Base-by-base conservation (phyloP, 306 rosid species). In the Hippophae gyantsensis region DNA sequence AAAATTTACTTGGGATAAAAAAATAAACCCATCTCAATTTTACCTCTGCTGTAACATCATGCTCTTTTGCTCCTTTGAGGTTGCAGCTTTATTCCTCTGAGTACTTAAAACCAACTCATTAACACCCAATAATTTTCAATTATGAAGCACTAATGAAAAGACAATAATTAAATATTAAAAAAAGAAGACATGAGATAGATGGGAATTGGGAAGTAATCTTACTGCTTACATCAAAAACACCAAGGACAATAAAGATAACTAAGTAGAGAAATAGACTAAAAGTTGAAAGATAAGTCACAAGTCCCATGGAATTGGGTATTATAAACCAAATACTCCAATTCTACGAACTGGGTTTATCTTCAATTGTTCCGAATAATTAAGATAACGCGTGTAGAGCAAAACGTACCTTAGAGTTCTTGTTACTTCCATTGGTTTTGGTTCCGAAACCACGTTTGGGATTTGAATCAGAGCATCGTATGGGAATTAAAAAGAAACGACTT, bases 371-470 rank as follows among this genome's bases (percentile, higher is more conserved):
- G 18, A 49, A 49, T 14, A 49, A 49, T 13, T 11, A 12, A 49
- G 14, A 3, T 14, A 49, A 3, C 26, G 8, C n/a, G 7, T 49
- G 14, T 5, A 13, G 14, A 13, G 8, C 23, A 49, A 49, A 49
- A n/a, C 7, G 14, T 13, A 13, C n/a, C 7, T 49, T 10, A 11
- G 13, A 9, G 69, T n/a, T 40, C 53, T 52, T 74, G 60, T 56
- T 56, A 32, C 65, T 68, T 76, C 65, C 68, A 58, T 62, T 66
- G 72, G 68, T 43, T 70, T 66, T 78, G 61, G 67, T 52, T 60
- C 90, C 90, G 56, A 84, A 81, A 62, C 87, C 92, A 46, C 83
- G 82, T 45, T 68, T 51, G 70, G 84, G 75, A 13, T 74, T 76
- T 10, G 86, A 72, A 69, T 84, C 86, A 10, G 66, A 67, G 76